Base-by-base conservation (phyloP, 1,284 basidiomycete genomes). In the Coniophora puteana region DNA sequence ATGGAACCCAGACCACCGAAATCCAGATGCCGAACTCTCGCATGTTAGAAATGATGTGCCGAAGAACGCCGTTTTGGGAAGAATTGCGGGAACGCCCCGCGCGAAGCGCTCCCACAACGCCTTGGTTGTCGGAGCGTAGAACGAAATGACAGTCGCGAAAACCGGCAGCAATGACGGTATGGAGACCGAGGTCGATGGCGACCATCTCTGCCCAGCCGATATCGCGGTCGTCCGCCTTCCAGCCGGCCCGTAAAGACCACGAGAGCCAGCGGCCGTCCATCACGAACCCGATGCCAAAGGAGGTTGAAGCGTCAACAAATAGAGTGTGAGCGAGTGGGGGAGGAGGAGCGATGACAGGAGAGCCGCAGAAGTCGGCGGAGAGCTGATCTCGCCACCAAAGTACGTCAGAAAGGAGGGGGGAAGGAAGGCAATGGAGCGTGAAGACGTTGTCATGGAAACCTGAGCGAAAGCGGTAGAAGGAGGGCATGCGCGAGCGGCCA, bases 141-240 rank as follows among this genome's bases (percentile, higher is more conserved):
- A 53, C 29, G 4, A 65, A 16, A 7, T 47, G 31, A 6, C 17
- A 3, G 28, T 55, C 28, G 4, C 7, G 14, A 14, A 17, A 24
- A 2, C 52, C 45, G 0, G 31, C 29, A 0, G 44, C 21, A 1
- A 46, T 44, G 0, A 51, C 25, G 1, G 53, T 36, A 5, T 45
- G 38, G 1, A 54, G 30, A 0, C 49, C 60, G 2, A 69, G 47
- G 39, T 68, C 67, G 4, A 66, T 55, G 0, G 64, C 66, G 4
- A 65, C 52, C 45, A 62, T 57, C 39, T 65, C 63, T 4, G 54
- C 52, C 64, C 64, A 66, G 16, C 55, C 55, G 18, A 59, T 65
- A 41, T 74, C 58, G 4, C 51, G 29, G 1, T 51, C 52, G 0
- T 38, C 41, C 1, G 35, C 20, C 13, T 60, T 58, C 64, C 66